Percentiles rank a stretch among this genome's conserved stretches.
These are phyloP conservation scores for Lepidium aucheri DNA, from an alignment of 345 rosid species.

Conservation along the genomic window DNA sequence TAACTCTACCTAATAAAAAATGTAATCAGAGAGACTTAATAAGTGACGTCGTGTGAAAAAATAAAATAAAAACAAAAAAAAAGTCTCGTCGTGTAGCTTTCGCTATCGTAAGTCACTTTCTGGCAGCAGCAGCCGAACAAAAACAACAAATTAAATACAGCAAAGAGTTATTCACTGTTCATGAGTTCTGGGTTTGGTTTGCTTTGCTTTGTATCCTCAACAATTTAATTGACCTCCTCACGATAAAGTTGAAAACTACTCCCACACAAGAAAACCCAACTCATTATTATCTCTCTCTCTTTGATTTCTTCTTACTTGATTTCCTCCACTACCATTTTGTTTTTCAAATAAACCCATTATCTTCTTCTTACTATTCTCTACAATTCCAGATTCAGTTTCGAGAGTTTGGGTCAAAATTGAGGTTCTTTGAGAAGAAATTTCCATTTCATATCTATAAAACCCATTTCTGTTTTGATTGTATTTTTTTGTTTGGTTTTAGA, in stretches of 20 bases:
- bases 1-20: no score
- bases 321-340: neutral
- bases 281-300: slow-evolving; percentile 18
- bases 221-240: slow-evolving; percentile 17
- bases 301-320: neutral
- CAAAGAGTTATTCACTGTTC: slow-evolving; percentile 3
- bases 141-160: neutral
- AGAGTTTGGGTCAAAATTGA: neutral
- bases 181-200: neutral
- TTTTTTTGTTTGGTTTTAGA: neutral
- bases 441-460: neutral
- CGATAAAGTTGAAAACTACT: slow-evolving; percentile 5
- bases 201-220: neutral
- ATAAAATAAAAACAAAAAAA: neutral
- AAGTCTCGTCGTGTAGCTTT: slow-evolving; percentile 1
- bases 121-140: neutral
- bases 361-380: neutral
- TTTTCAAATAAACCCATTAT: neutral
- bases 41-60: neutral
- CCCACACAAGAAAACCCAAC: neutral
- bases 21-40: neutral
- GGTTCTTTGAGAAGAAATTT: neutral
- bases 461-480: neutral
- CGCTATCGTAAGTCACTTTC: neutral
- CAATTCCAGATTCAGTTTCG: neutral